phyloP scores from a whole-genome alignment of 2,329 filamentous ascomycete genomes.

The Fusarium sp. region DNA sequence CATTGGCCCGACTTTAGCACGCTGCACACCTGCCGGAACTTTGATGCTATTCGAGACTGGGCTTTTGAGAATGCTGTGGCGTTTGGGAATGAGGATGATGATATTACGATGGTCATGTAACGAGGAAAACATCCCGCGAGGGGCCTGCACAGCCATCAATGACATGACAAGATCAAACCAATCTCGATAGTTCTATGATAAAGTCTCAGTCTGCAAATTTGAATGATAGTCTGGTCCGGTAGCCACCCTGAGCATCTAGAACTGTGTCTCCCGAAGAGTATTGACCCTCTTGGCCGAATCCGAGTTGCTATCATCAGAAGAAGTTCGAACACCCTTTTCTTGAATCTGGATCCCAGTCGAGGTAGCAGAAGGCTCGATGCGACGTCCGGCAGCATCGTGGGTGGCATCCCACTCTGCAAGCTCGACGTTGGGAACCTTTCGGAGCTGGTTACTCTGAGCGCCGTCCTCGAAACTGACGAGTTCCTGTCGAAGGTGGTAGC shows the following conservation, averaged over 20 bases:
- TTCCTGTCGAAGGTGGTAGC: constrained; percentile 69
- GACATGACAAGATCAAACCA: neutral
- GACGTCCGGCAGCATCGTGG: constrained; percentile 62
- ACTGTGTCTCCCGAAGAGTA: neutral
- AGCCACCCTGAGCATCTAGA: neutral
- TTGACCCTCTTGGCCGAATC: neutral
- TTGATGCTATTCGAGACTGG: constrained; percentile 63
- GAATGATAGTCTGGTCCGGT: too few species aligned
- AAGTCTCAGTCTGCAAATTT: too few species aligned
- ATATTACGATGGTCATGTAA: neutral
- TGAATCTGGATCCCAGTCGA: neutral
- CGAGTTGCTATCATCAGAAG: neutral
- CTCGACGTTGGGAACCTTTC: constrained; percentile 65
- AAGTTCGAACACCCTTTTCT: neutral
- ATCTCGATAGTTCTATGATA: neutral
- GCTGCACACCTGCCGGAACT: constrained; percentile 66
- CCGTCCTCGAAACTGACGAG: constrained; percentile 57
- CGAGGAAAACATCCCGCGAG: neutral
- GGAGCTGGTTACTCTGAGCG: constrained; percentile 58
- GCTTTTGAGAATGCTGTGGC: constrained; percentile 63
- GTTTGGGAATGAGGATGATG: constrained; percentile 52
- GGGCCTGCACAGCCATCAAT: neutral
- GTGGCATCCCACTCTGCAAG: constrained; percentile 66
- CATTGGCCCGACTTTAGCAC: constrained; percentile 68
- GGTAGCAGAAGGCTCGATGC: neutral